Evolutionary conservation across 2,329 filamentous ascomycete genomes (phyloP).

Genomic region (Paradendryphiella salina): DNA sequence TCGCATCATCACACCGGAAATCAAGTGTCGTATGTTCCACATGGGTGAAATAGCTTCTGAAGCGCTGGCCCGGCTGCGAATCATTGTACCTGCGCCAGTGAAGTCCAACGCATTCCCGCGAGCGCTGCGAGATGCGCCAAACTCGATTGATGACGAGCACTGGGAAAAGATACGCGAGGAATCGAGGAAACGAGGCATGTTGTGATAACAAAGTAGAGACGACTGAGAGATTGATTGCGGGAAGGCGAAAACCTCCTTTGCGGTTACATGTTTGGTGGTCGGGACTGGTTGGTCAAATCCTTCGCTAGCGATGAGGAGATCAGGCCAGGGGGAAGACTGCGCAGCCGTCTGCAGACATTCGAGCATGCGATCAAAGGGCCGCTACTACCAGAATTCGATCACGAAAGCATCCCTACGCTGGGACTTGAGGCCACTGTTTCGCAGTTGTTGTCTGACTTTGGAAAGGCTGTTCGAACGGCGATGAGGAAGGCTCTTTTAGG

Average conservation of each 20-base stretch:
- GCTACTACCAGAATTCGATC: too few relatives aligned
- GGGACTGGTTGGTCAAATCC: background rate
- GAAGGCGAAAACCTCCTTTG: background rate
- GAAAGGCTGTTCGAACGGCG: background rate
- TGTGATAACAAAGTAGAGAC: background rate
- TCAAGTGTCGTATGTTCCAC: too few relatives aligned
- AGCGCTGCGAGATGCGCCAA: background rate
- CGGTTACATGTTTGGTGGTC: slow-evolving; percentile 1
- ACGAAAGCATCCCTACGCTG: background rate
- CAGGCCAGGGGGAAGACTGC: background rate
- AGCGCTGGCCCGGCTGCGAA: too few relatives aligned
- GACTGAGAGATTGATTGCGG: background rate
- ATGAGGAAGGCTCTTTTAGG: background rate
- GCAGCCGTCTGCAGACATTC: too few relatives aligned
- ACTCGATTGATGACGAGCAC: slow-evolving; percentile 14
- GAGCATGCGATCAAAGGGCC: too few relatives aligned
- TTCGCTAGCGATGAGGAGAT: background rate
- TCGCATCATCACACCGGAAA: too few relatives aligned
- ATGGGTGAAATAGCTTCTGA: too few relatives aligned
- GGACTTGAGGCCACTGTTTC: background rate
- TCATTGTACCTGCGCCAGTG: background rate
- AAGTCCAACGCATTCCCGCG: background rate
- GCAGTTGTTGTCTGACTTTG: background rate
- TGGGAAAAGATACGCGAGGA: slow-evolving; percentile 7
- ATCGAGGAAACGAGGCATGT: slow-evolving; percentile 5